Evolutionary conservation across 352 stramenopile species (phyloP), one percentile per base, ranked within the genome.

Genomic region (Pythium vanterpoolii): DNA sequence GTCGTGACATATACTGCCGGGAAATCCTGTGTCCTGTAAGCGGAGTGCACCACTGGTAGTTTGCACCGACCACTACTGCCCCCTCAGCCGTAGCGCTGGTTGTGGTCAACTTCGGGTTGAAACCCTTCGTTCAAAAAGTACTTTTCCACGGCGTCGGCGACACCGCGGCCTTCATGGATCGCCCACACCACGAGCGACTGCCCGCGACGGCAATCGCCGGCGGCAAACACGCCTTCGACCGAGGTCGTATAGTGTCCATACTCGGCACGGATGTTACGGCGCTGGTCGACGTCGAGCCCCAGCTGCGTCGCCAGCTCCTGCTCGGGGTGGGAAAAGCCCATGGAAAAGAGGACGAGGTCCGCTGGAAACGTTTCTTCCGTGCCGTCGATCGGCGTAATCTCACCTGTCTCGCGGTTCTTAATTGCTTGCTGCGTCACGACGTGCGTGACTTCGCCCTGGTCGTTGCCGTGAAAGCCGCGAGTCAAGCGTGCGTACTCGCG

Each of bases 111-210:
- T 64, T 93, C 80, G 5, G 82, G 80, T 60, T 90, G 80, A 54
- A 84, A 86, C 1, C 81, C 83, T 56, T 90, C 81, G 55, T 83
- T 71, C 56, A 91, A 39, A 60, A 93, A 91, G 69, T 91, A 93
- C 57, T 88, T 84, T 65, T 93, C 81, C 45, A 93, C 83, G 16
- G 79, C 76, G 43, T 93, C 81, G 11, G 96, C 96, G 14, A 96
- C 93, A 27, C 96, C 91, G 49, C 96, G 90, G 19, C 96, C 96
- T 76, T 99, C 96, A 66, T 98, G 95, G 73, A 99, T 99, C 7
- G 96, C 96, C 96, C 96, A 99, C 21, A 99, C 96, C 23, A 99
- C 96, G 24, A 99, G 85, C 58, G 87, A 98, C 76, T 99, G 97
- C 36, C 97, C 96, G 36, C 97, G 87, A 46, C 97, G 89, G 76